A percentile compares a stretch with the other conserved stretches of the same genome.
Conservation (phyloP, 768 basidiomycete genomes). For the Austroboletus eburneus region DNA sequence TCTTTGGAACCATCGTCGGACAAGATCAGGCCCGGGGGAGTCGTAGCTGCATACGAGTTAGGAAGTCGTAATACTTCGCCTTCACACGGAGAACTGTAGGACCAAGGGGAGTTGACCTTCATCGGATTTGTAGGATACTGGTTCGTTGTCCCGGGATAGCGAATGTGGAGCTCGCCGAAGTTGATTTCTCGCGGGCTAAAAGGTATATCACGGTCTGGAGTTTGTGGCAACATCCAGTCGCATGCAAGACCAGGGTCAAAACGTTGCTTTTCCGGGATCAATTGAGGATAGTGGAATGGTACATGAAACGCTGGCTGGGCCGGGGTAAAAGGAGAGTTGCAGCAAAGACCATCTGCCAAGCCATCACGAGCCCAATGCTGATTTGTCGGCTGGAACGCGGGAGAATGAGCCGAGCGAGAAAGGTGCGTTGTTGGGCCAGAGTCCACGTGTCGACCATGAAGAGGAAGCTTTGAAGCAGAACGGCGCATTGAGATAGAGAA, state of each 20-base stretch:
- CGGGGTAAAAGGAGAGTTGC: conserved; percentile 18
- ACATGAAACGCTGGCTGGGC: conserved; percentile 29
- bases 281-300: conserved; percentile 24
- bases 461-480: conserved; percentile 28
- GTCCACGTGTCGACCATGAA: conserved; percentile 18
- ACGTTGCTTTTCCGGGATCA: conserved; percentile 14
- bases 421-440: conserved; percentile 12
- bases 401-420: conserved; percentile 9
- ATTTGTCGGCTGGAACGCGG: conserved; percentile 14
- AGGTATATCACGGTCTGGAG: conserved; percentile 6
- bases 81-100: conserved; percentile 7
- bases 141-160: conserved; percentile 1
- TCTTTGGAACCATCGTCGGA: conserved; percentile 6
- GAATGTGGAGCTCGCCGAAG: conserved; percentile 9
- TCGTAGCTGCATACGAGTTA: conserved; percentile 4
- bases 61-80: conserved; percentile 11
- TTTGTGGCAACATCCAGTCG: conserved; percentile 20
- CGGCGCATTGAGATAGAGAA: conserved; percentile 32
- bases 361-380: conserved; percentile 13
- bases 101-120: conserved; percentile 1
- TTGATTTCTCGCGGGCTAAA: conserved; percentile 4
- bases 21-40: not conserved
- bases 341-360: conserved; percentile 4
- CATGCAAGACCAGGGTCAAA: not conserved
- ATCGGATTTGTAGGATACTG: conserved; percentile 8